Base-by-base conservation (phyloP, 805 yeast species). In the Tetrapisispora taiwanensis region DNA sequence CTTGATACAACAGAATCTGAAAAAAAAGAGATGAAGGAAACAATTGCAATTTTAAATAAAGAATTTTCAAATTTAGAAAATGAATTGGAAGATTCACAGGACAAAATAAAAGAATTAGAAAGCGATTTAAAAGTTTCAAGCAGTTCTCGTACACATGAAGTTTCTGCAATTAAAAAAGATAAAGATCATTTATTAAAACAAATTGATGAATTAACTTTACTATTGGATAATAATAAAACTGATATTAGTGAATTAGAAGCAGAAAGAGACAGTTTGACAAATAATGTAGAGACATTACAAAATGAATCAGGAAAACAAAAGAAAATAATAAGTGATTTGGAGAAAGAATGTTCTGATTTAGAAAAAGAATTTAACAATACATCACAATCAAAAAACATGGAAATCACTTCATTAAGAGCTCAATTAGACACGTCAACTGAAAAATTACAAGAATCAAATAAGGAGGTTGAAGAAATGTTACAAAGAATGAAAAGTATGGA, bases 61-160 rank as follows among this genome's bases (percentile, higher is more conserved):
- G 78, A 74, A 48, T 60, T 70, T 43, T 60, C 65, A 24, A 56
- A 71, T 39, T 54, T 80, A 46, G 80, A 78, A 48, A 64, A 63
- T 27, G 87, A 82, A 46, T 62, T 71, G 42, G 67, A 67, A 45
- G 49, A 69, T 27, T 54, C 79, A 48, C 78, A 77, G 49, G 60
- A 58, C 26, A 84, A 79, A 52, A 60, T 70, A 36, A 66, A 64
- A 24, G 60, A 60, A 28, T 48, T 68, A 36, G 68, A 69, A 48
- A 60, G 67, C 32, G 58, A 61, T 27, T 65, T 71, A 41, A 70
- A 68, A 42, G 57, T 53, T 44, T 46, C 54, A 36, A 44, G 64
- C 34, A 62, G 67, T 52, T 72, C 74, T 49, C 63, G 67, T 36
- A 63, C 59, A 37, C 54, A 55, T 19, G 75, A 71, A 39, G n/a